These are phyloP conservation scores for Parmelia sp. DNA, from an alignment of 495 filamentous ascomycete species.

Conservation along the genomic window DNA sequence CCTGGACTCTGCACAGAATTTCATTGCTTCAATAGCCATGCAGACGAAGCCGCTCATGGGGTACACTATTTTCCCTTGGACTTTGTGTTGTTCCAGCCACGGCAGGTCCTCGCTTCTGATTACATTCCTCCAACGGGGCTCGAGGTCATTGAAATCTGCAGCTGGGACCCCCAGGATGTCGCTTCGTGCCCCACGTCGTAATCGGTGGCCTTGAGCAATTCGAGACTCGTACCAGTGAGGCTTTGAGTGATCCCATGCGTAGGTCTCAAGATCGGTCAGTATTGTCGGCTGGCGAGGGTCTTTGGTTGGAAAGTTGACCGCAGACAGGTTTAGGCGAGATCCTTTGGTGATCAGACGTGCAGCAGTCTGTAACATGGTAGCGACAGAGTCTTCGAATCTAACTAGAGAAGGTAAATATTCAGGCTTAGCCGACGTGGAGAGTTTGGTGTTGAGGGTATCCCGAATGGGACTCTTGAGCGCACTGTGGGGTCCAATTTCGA, in stretches of 20 bases:
- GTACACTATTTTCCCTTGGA: constrained; percentile 22
- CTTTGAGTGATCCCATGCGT: constrained; percentile 36
- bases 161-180: constrained; percentile 28
- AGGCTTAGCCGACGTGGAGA: background rate
- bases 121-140: constrained; percentile 31
- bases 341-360: constrained; percentile 18
- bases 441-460: constrained; percentile 27
- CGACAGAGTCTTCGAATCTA: background rate
- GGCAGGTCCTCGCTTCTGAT: constrained; percentile 27
- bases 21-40: constrained; percentile 28
- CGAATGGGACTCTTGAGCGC: constrained; percentile 41
- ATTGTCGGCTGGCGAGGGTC: background rate
- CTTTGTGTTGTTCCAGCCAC: constrained; percentile 27
- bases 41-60: constrained; percentile 23
- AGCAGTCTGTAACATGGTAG: background rate
- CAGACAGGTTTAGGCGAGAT: background rate
- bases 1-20: background rate
- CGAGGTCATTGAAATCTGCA: constrained; percentile 22
- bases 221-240: constrained; percentile 34
- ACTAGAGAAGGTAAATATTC: constrained; percentile 4
- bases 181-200: constrained; percentile 15
- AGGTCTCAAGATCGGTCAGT: constrained; percentile 35
- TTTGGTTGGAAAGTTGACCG: background rate
- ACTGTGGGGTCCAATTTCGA: constrained; percentile 48
- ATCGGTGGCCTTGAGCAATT: constrained; percentile 26